Evolutionary conservation across 2,329 filamentous ascomycete species (phyloP), one percentile per base, ranked within the genome.

Genomic region (Talaromyces amestolkiae): DNA sequence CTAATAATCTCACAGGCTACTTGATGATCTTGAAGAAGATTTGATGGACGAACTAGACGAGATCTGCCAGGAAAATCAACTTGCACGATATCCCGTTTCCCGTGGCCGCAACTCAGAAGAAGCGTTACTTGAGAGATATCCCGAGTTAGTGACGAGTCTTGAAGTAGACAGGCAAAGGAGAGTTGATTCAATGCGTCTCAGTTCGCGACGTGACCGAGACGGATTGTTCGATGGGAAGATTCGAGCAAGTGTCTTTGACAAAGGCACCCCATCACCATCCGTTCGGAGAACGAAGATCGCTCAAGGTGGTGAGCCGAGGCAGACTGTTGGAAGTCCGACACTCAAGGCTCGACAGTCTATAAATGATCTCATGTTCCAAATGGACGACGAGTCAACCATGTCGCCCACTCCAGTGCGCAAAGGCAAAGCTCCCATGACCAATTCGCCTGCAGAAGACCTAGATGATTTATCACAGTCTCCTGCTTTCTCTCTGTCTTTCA

Each of bases 291-390:
- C 77, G 49, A 84, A 82, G 63, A 70, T 73, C 43, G 75, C 77
- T 37, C 74, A 77, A 6, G 78, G 80, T 1, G 81, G 76, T 65
- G 79, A 77, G 68, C 70, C 70, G 0, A 81, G 83, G 63, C 79
- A 79, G 61, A 85, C 81, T 65, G 80, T 80, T 1, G 86, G 82
- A 64, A 91, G 87, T 64, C 92, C 92, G 0, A 82, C 80, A 19
- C 81, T 95, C 53, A 88, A 86, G 63, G 84, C 89, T 1, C 92
- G 87, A 71, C 84, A 84, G 22, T 93, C 90, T 0, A 81, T 84
- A 1, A 84, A 84, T 43, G 93, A 97, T 70, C 83, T 97, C 63
- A 96, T 97, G 76, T 97, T 97, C 73, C 88, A 92, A 69, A 97
- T 97, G 93, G 94, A 97, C 66, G 93, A 96, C 43, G 92, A 93